phyloP scores from a whole-genome alignment of 352 stramenopile species.

The Phytophthora cactorum region DNA sequence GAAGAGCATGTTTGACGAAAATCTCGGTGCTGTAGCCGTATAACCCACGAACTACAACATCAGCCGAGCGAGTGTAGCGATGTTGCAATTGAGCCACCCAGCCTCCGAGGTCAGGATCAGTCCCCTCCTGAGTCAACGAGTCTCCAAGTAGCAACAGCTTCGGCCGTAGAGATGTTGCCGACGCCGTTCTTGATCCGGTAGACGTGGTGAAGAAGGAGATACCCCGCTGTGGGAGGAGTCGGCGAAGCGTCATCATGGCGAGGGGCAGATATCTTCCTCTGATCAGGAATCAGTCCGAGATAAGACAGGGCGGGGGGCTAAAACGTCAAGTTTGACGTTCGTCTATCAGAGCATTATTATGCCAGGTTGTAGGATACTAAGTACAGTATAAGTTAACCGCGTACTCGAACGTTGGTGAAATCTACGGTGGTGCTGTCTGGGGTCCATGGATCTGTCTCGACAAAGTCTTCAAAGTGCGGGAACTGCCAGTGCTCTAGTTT shows the following conservation, averaged over 20 bases:
- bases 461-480: constrained; percentile 46
- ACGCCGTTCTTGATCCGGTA: constrained; percentile 3
- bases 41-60: constrained; percentile 60
- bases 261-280: not conserved
- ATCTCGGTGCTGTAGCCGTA: constrained; percentile 65
- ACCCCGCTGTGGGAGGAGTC: not conserved
- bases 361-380: not conserved
- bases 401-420: constrained; percentile 14
- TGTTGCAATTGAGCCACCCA: constrained; percentile 53
- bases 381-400: constrained; percentile 1
- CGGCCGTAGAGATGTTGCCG: constrained; percentile 17
- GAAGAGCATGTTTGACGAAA: constrained; percentile 39
- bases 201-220: not conserved
- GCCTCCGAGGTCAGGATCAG: constrained; percentile 37
- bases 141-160: constrained; percentile 38
- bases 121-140: constrained; percentile 56
- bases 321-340: not conserved
- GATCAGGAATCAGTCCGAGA: not conserved
- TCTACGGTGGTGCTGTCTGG: constrained; percentile 17
- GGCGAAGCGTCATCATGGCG: constrained; percentile 8
- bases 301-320: not conserved
- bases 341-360: not conserved
- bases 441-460: constrained; percentile 27
- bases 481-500: constrained; percentile 35
- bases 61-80: constrained; percentile 53